These are phyloP conservation scores for Lactifluus piperatus DNA, from an alignment of 768 basidiomycete species.

Conservation along the genomic window DNA sequence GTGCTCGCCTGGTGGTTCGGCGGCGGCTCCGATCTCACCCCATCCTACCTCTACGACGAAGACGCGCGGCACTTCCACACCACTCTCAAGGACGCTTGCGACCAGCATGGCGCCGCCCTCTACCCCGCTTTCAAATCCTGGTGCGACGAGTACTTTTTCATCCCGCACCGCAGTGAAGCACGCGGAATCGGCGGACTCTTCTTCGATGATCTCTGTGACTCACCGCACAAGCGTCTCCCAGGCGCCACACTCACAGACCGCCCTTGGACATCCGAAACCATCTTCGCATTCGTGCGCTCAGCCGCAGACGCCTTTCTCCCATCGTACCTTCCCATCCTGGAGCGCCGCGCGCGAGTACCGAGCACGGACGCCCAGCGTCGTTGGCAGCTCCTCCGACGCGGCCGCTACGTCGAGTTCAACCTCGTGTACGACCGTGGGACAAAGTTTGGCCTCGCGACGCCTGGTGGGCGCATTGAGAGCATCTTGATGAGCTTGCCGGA, in stretches of 20 bases:
- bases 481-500: conserved; percentile 60
- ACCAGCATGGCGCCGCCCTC: conserved; percentile 54
- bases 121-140: conserved; percentile 83
- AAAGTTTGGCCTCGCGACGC: conserved; percentile 54
- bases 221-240: conserved; percentile 57
- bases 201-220: conserved; percentile 83
- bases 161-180: conserved; percentile 77
- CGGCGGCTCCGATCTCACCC: conserved; percentile 91
- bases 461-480: conserved; percentile 53
- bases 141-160: conserved; percentile 97
- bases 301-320: conserved; percentile 79
- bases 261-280: conserved; percentile 52
- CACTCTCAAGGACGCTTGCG: conserved; percentile 68
- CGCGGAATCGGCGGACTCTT: conserved; percentile 93
- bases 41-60: conserved; percentile 82
- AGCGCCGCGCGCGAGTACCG: conserved; percentile 43
- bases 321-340: conserved; percentile 83
- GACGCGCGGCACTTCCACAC: conserved; percentile 85
- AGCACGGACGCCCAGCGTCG: conserved; percentile 62
- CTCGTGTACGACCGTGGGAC: conserved; percentile 63
- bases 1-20: conserved; percentile 97
- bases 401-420: conserved; percentile 90
- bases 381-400: conserved; percentile 90
- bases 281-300: conserved; percentile 66
- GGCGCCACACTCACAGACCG: conserved; percentile 29